Evolutionary conservation across 228 moss, liverwort and hornwort species (phyloP).

Genomic region (Sphagnum magellanicum): DNA sequence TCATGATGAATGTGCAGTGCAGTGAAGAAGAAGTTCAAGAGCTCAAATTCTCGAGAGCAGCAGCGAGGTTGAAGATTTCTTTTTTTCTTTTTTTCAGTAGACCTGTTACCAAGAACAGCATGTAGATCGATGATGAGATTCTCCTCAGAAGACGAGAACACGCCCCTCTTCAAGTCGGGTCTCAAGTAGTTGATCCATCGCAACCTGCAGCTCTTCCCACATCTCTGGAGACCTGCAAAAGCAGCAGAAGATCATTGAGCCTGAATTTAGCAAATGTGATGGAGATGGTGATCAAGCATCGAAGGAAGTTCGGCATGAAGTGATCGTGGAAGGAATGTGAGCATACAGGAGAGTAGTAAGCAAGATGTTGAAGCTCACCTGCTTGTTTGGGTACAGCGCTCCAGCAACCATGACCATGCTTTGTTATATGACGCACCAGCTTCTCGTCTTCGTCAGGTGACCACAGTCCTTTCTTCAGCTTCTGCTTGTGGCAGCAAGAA

Average conservation of each 20-base stretch:
- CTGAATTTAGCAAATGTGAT: too few relatives aligned
- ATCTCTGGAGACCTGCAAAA: conserved; percentile 42
- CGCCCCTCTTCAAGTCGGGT: conserved; percentile 58
- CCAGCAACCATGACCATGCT: conserved; percentile 68
- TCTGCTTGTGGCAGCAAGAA: conserved; percentile 61
- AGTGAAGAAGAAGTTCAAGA: too few relatives aligned
- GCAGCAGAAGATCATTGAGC: neutral
- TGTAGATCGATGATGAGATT: conserved; percentile 63
- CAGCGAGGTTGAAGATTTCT: too few relatives aligned
- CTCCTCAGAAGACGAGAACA: conserved; percentile 53
- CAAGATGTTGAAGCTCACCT: conserved; percentile 14
- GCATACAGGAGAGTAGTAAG: too few relatives aligned
- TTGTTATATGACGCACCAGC: conserved; percentile 62
- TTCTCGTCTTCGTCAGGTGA: conserved; percentile 63
- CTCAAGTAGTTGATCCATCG: conserved; percentile 64
- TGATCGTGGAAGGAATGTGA: too few relatives aligned
- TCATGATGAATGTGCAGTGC: too few relatives aligned
- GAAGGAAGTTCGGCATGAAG: too few relatives aligned
- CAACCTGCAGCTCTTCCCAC: conserved; percentile 61
- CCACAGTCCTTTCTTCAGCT: conserved; percentile 62
- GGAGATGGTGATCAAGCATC: too few relatives aligned
- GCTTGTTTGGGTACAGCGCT: conserved; percentile 65
- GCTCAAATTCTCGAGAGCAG: too few relatives aligned
- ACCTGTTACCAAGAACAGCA: conserved; percentile 74
- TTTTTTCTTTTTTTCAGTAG: conserved; percentile 9